A percentile compares a stretch with the other conserved stretches of the same genome.
Evolutionary conservation across 352 stramenopile species (phyloP).

Genomic region (Phytopythium aichiense): DNA sequence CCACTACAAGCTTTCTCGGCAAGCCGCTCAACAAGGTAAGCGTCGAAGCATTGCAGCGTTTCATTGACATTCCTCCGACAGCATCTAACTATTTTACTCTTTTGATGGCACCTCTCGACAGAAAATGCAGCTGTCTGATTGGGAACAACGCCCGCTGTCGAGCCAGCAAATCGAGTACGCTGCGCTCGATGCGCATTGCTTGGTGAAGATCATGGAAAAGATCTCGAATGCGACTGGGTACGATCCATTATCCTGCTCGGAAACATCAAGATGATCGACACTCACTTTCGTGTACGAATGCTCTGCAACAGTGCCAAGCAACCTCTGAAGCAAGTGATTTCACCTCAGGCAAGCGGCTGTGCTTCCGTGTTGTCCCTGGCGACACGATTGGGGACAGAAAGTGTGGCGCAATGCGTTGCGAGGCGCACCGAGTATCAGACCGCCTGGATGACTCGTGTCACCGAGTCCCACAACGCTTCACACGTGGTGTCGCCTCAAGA

Average conservation of each 20-base stretch:
- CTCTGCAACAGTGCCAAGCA: not conserved
- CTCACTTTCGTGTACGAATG: not conserved
- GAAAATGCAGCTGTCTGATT: constrained; percentile 30
- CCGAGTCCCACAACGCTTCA: constrained; percentile 1
- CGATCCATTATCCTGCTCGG: not conserved
- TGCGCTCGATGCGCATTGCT: constrained; percentile 23
- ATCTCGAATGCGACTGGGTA: not conserved
- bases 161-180: constrained; percentile 20
- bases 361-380: not conserved
- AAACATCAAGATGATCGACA: not conserved
- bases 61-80: not conserved
- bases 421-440: constrained; percentile 12
- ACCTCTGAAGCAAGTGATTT: not conserved
- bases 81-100: not conserved
- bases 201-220: constrained; percentile 16
- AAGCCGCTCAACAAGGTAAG: constrained; percentile 63
- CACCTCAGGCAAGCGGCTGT: not conserved
- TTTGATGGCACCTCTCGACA: constrained; percentile 3
- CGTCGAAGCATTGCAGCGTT: not conserved
- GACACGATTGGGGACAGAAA: not conserved
- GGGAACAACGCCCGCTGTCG: constrained; percentile 25
- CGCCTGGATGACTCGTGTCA: constrained; percentile 8
- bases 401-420: not conserved
- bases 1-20: constrained; percentile 31
- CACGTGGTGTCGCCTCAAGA: constrained; percentile 25